Base-by-base conservation (phyloP, 2,329 filamentous ascomycete genomes). In the Penicillium expansum region DNA sequence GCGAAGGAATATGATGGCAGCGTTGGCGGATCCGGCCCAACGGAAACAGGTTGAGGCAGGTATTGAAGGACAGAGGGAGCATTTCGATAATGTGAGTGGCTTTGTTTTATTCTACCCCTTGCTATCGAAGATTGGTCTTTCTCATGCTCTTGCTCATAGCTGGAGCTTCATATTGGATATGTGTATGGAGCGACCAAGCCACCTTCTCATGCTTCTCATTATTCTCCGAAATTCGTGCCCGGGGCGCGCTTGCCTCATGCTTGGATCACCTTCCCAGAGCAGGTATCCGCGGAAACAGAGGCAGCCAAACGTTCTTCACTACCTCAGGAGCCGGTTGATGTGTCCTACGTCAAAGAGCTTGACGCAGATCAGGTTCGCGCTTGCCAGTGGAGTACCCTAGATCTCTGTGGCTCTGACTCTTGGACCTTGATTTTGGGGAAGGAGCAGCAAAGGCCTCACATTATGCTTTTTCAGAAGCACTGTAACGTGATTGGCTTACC, bases 81-180 rank as follows among this genome's bases (percentile, higher is more conserved):
- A 79, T 55, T 78, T 79, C 49, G 74, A 78, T 51, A 77, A 77
- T 47, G 55, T 64, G 20, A 48, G 62, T 42, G 48, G 18, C 5
- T 5, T 24, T 3, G 6, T 8, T 9, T 30, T 44, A 9, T 13
- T 20, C 13, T 22, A 27, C 10, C 2, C 4, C 10, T 27, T 52
- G 11, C 13, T 14, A 7, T 30, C 5, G 10, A 16, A 24, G 2
- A 14, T 1, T 2, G 14, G 11, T 4, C 29, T 22, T 29, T 2
- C 35, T 56, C 10, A 47, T 24, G 6, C 24, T 32, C 0, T 37
- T 29, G 4, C 5, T 29, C 14, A 22, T 27, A 56, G 54, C 70
- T 77, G 7, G 74, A 72, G 35, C 66, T 79, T 7, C 77, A 79
- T 48, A 77, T 79, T 50, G 76, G 77, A 1, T 79, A 78, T 51